phyloP scores from a whole-genome alignment of 2,329 filamentous ascomycete genomes.

The Aureobasidium sp. region DNA sequence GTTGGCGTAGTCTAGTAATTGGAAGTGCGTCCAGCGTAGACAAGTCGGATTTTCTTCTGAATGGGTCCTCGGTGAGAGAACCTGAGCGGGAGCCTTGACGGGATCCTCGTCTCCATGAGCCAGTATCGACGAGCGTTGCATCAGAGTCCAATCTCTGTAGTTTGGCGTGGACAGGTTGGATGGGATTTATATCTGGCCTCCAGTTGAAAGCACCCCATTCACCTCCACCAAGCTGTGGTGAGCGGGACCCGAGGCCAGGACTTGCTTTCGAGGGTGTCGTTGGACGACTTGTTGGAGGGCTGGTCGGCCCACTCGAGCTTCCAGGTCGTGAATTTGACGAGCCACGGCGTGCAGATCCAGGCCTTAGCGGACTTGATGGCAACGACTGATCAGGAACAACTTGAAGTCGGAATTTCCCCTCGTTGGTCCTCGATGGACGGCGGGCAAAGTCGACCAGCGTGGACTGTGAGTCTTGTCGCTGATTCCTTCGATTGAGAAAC shows the following conservation, averaged over 20 bases:
- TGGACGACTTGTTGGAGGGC: neutral
- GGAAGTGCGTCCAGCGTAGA: neutral
- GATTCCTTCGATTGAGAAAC: neutral
- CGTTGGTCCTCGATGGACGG: slow-evolving; percentile 7
- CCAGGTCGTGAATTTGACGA: neutral
- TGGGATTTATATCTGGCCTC: neutral
- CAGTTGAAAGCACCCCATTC: slow-evolving; percentile 8
- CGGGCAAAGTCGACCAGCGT: slow-evolving; percentile 11
- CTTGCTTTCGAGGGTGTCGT: neutral
- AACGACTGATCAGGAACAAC: neutral
- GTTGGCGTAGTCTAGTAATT: neutral
- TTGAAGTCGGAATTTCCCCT: neutral
- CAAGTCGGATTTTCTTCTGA: slow-evolving; percentile 2
- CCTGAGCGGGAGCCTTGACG: slow-evolving; percentile 1
- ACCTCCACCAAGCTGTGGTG: neutral
- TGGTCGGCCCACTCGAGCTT: neutral
- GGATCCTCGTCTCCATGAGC: slow-evolving; percentile 8
- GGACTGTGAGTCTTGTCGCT: slow-evolving; percentile 12
- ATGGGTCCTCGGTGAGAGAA: neutral
- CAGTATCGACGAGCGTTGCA: slow-evolving; percentile 6
- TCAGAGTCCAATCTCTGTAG: slow-evolving; percentile 1
- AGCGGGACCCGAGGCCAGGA: neutral
- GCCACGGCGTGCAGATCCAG: neutral
- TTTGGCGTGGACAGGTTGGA: neutral
- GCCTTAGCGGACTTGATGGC: neutral